Base-by-base conservation (phyloP, 495 filamentous ascomycete genomes). In the Parathielavia hyrcaniae region DNA sequence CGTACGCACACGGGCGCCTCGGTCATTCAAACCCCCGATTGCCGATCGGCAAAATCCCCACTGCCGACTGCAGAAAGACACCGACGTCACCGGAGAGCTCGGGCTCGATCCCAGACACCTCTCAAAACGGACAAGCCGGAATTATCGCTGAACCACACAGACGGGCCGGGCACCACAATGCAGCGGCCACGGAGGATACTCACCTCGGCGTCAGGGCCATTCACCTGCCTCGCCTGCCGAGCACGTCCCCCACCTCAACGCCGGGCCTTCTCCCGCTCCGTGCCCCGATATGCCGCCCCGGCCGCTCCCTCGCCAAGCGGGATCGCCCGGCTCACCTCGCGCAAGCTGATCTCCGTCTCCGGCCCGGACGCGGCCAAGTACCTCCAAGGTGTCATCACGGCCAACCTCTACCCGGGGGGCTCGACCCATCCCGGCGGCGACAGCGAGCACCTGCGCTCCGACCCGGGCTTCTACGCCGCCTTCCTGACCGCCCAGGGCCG, bases 401-500 rank as follows among this genome's bases (percentile, higher is more conserved):
- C 82, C 57, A 87, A 91, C 62, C 81, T 97, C 63, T 53, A 65
- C 32, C 34, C 39, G 26, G 50, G 55, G 26, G 50, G 55, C 23
- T 66, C 58, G 23, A 69, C 23, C 47, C 67, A 47, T 69, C 47
- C 19, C 71, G 53, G 55, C 40, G 41, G 38, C 53, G 59, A 58
- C 30, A 70, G 6, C 50, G 26, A 58, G 26, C 48, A 45, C 32
- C 17, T 46, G 13, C 56, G 56, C 17, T 1, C 49, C 67, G 48
- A 72, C 50, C 11, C 70, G 57, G 83, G 83, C 16, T 82, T 83
- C 68, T 97, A 95, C 73, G 75, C 82, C 22, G 88, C 84, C 2
- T 96, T 98, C 66, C 80, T 98, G 13, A 95, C 85, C 62, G 89
- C 90, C 19, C 81, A 86, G 61, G 91, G 93, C 44, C 80, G 89